A percentile compares a stretch with the other conserved stretches of the same genome.
Conservation (phyloP, 2,329 filamentous ascomycete species). For the Pseudogymnoascus sp. region DNA sequence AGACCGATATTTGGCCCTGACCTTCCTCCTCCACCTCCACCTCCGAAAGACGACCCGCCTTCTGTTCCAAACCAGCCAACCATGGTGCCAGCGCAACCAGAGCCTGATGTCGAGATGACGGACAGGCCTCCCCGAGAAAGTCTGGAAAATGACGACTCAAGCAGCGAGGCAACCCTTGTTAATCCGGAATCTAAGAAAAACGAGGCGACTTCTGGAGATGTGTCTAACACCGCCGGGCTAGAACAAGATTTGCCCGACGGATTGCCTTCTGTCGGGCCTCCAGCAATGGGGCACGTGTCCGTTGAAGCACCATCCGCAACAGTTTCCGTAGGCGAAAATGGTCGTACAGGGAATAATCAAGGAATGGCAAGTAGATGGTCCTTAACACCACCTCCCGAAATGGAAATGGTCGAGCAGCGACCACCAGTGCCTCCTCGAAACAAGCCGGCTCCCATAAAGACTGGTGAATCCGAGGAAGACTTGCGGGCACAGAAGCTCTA, state of each 20-base stretch:
- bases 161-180: slow-evolving; percentile 34
- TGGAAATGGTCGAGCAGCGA: slow-evolving; percentile 23
- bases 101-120: slow-evolving; percentile 26
- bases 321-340: background rate
- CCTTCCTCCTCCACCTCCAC: background rate
- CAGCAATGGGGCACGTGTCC: background rate
- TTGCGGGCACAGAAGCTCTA: slow-evolving; percentile 27
- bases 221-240: background rate
- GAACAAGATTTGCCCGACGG: background rate
- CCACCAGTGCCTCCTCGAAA: slow-evolving; percentile 29
- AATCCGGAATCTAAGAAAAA: slow-evolving; percentile 21
- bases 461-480: slow-evolving; percentile 22
- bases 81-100: slow-evolving; percentile 15
- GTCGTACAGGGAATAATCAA: slow-evolving; percentile 17
- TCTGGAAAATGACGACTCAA: slow-evolving; percentile 23
- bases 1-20: slow-evolving; percentile 4
- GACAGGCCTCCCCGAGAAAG: slow-evolving; percentile 22
- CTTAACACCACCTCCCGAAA: slow-evolving; percentile 14
- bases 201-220: slow-evolving; percentile 13
- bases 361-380: slow-evolving; percentile 32
- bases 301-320: background rate
- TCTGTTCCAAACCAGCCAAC: slow-evolving; percentile 11
- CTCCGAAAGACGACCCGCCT: slow-evolving; percentile 19
- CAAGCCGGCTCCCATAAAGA: slow-evolving; percentile 26
- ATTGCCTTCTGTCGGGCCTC: background rate